Base-by-base conservation (phyloP, 352 stramenopile genomes). In the Globisporangium recalcitrans region DNA sequence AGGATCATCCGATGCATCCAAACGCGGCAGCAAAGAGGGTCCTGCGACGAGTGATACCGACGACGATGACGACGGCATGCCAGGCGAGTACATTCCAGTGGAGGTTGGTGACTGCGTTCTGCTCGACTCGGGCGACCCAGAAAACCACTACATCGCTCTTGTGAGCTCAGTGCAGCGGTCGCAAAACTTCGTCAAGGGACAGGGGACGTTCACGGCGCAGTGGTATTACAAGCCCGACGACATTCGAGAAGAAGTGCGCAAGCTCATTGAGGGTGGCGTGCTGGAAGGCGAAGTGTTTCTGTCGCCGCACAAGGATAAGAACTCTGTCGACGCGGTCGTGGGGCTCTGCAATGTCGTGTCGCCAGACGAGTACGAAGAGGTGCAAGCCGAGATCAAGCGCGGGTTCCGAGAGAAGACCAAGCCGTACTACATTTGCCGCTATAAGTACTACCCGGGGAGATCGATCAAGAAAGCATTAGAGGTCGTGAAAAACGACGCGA, bases 181-280 rank as follows among this genome's bases (percentile, higher is more conserved):
- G 22, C 75, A 82, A 54, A 75, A 77, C 14, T 66, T 72, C 48
- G 61, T 77, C 9, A 78, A 77, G 47, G 29, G 51, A 9, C 69
- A 82, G 29, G 73, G 59, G 3, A 77, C 68, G 19, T 94, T 94
- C 62, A 90, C 85, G 36, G 85, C 80, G 26, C 81, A 92, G 64
- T 94, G 85, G 85, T 94, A 91, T 54, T 94, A 92, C 65, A 91
- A 91, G 58, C 79, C 81, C 0, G 79, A 90, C 8, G 85, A 94
- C 52, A 71, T 94, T 19, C 70, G 72, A 5, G 65, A 85, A 0
- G 76, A 91, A 47, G 82, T 90, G 27, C 76, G 82, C n/a, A 68
- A 63, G 3, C 72, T 70, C 48, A 83, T 94, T 22, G 68, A 73
- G 19, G 81, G 80, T 31, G 82, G 80, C 7, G 72, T 90, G 24